A percentile compares a stretch with the other conserved stretches of the same genome.
These are phyloP conservation scores for Solanum corneliomulleri DNA, from an alignment of 257 asterid species.

Conservation along the genomic window DNA sequence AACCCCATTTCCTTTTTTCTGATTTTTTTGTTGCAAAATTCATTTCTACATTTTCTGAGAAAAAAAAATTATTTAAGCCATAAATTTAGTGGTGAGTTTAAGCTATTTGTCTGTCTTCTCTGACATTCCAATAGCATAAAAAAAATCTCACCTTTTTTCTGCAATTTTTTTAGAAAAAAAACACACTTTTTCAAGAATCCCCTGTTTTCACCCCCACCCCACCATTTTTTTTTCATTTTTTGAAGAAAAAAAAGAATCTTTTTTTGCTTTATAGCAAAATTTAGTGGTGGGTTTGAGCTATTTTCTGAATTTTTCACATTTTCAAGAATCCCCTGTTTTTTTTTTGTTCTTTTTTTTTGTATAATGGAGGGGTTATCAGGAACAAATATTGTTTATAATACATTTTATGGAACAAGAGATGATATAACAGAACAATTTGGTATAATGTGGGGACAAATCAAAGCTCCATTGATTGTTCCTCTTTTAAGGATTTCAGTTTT, in stretches of 20 bases:
- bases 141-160: background rate
- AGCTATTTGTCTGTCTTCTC: constrained; percentile 32
- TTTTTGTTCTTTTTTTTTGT: background rate
- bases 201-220: background rate
- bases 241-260: background rate
- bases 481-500: constrained; percentile 36
- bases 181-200: background rate
- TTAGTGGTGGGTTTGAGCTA: background rate
- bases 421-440: constrained; percentile 39
- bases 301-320: background rate
- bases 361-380: constrained; percentile 41
- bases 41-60: background rate
- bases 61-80: background rate
- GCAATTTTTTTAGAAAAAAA: background rate
- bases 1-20: background rate
- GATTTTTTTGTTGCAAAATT: background rate
- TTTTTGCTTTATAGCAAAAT: background rate
- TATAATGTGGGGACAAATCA: constrained; percentile 66
- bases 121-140: constrained; percentile 32
- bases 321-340: constrained; percentile 18
- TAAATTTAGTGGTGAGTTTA: constrained; percentile 5
- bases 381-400: constrained; percentile 23
- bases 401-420: constrained; percentile 29
- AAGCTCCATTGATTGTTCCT: constrained; percentile 77
- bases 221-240: background rate